Percentiles rank a stretch among this genome's conserved stretches.
These are phyloP conservation scores for Trichothecium sympodiale DNA, from an alignment of 2,329 filamentous ascomycete genomes.

Conservation along the genomic window DNA sequence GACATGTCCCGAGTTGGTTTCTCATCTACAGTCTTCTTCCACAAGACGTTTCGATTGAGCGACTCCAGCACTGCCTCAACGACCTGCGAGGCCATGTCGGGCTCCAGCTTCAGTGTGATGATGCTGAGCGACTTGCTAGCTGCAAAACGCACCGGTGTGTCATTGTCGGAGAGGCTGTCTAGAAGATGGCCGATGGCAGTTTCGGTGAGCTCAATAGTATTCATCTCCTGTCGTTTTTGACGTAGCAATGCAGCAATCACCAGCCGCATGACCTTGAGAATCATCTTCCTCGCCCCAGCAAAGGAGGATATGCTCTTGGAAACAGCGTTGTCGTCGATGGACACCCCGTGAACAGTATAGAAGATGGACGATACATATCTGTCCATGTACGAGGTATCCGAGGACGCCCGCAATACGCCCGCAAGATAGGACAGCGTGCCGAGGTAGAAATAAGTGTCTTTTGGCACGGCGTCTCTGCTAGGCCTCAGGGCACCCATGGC, in stretches of 20 bases:
- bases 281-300: slow-evolving; percentile 68
- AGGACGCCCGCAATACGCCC: slow-evolving; percentile 56
- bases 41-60: slow-evolving; percentile 47
- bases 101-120: slow-evolving; percentile 67
- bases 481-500: slow-evolving; percentile 50
- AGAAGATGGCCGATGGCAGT: slow-evolving; percentile 73
- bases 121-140: slow-evolving; percentile 89
- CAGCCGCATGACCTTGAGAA: slow-evolving; percentile 76
- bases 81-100: slow-evolving; percentile 75
- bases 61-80: slow-evolving; percentile 76
- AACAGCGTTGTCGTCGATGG: slow-evolving; percentile 34
- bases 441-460: slow-evolving; percentile 62
- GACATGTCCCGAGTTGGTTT: slow-evolving; percentile 48
- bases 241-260: slow-evolving; percentile 57
- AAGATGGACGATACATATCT: slow-evolving; percentile 57
- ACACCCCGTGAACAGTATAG: slow-evolving; percentile 47
- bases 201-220: slow-evolving; percentile 53
- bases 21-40: slow-evolving; percentile 26
- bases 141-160: slow-evolving; percentile 81
- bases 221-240: slow-evolving; percentile 28
- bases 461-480: slow-evolving; percentile 18
- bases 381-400: slow-evolving; percentile 65
- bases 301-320: slow-evolving; percentile 53
- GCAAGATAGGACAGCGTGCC: slow-evolving; percentile 72
- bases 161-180: slow-evolving; percentile 68